These are phyloP conservation scores for Isoetes taiwanensis DNA, from an alignment of 75 land plant genomes.

Conservation along the genomic window DNA sequence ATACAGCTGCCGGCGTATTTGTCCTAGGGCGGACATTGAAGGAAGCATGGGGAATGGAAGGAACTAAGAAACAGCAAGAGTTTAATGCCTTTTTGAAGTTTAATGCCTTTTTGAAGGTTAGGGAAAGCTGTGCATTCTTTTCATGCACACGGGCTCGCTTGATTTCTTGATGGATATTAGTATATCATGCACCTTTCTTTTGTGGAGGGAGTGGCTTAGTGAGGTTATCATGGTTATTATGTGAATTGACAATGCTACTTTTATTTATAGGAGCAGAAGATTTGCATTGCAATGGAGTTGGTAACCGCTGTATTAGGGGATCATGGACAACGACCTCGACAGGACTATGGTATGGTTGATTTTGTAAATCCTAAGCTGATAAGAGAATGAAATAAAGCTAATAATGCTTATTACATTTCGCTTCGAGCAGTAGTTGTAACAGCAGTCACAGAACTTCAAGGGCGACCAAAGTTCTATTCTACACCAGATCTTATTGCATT, in stretches of 20 bases:
- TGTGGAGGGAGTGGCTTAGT: too few species aligned
- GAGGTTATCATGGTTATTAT: neutral
- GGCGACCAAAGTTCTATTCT: neutral
- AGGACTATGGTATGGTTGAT: constrained; percentile 2
- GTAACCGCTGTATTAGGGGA: constrained; percentile 1
- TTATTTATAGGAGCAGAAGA: neutral
- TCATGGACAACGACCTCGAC: constrained; percentile 1
- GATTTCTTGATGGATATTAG: too few species aligned
- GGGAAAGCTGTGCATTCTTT: neutral
- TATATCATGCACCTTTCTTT: too few species aligned
- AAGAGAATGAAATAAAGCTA: too few species aligned
- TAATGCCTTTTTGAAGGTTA: constrained; percentile 48
- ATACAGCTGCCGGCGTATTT: neutral
- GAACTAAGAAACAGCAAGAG: neutral
- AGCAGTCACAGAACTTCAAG: neutral
- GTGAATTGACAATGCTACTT: neutral
- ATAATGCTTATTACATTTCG: neutral
- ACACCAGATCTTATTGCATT: constrained; percentile 1
- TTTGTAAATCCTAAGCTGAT: too few species aligned
- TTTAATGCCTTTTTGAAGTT: constrained; percentile 3
- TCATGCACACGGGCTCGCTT: too few species aligned
- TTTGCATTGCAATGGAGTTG: constrained; percentile 1
- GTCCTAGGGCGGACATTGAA: neutral
- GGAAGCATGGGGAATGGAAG: neutral
- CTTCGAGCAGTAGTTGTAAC: neutral